phyloP scores from a whole-genome alignment of 768 basidiomycete species.

The Pleurotus tuoliensis region DNA sequence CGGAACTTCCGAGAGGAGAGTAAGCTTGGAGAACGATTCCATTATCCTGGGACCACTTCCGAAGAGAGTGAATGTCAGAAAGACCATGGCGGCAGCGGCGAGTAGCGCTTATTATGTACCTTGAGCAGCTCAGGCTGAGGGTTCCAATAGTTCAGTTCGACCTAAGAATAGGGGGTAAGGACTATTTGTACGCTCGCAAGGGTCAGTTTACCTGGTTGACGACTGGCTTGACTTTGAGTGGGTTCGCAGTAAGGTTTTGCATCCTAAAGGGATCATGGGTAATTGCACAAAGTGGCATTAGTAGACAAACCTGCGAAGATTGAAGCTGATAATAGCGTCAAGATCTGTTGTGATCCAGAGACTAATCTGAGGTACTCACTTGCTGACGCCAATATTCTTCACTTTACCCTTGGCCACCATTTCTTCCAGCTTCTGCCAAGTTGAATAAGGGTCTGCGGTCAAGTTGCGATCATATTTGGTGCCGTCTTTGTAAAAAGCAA shows the following conservation, averaged over 20 bases:
- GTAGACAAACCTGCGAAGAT: constrained; percentile 43
- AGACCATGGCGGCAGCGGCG: background rate
- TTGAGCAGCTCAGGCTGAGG: constrained; percentile 75
- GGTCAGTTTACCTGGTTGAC: constrained; percentile 53
- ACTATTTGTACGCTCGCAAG: background rate
- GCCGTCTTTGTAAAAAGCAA: constrained; percentile 59
- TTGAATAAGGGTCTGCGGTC: constrained; percentile 68
- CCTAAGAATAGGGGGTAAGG: constrained; percentile 18
- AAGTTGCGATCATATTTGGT: constrained; percentile 48
- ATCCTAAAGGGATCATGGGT: constrained; percentile 32
- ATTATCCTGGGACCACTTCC: constrained; percentile 65
- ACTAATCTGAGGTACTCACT: constrained; percentile 35
- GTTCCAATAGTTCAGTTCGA: constrained; percentile 75
- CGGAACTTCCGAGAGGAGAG: constrained; percentile 67
- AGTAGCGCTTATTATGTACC: constrained; percentile 28
- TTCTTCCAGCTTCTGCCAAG: constrained; percentile 79
- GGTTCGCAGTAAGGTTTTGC: constrained; percentile 58
- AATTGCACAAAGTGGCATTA: background rate
- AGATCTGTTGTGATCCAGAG: background rate
- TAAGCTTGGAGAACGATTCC: constrained; percentile 68
- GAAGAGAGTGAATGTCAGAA: background rate
- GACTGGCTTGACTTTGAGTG: constrained; percentile 57
- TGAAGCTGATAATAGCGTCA: constrained; percentile 41
- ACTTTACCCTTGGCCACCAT: constrained; percentile 74
- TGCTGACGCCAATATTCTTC: constrained; percentile 81